Evolutionary conservation across 2,329 filamentous ascomycete species (phyloP).

Genomic region (Exophiala sp.): DNA sequence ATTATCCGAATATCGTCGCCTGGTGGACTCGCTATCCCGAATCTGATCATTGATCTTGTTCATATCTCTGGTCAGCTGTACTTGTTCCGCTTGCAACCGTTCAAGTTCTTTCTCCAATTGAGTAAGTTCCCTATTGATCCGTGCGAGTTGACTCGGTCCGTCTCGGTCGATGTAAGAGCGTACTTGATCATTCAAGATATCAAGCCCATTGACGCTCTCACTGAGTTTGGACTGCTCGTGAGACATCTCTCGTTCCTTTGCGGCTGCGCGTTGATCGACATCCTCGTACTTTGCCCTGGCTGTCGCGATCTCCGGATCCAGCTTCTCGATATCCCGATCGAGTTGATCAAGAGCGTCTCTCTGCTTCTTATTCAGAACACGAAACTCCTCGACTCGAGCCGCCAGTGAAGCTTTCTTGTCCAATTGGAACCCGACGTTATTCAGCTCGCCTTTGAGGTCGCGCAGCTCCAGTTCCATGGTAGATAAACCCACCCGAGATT

Average conservation of each 20-base stretch:
- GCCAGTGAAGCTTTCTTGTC: constrained; percentile 72
- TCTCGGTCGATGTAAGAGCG: constrained; percentile 70
- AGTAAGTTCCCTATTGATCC: constrained; percentile 64
- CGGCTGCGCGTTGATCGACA: constrained; percentile 62
- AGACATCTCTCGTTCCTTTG: constrained; percentile 65
- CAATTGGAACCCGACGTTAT: constrained; percentile 63
- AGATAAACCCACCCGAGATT: constrained; percentile 61
- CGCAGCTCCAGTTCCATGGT: constrained; percentile 70
- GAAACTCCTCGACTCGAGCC: constrained; percentile 66
- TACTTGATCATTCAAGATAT: constrained; percentile 69
- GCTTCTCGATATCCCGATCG: constrained; percentile 65
- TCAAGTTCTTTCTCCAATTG: constrained; percentile 60
- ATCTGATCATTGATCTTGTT: constrained; percentile 74
- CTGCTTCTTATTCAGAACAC: constrained; percentile 61
- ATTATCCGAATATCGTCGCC: constrained; percentile 84
- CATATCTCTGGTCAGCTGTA: constrained; percentile 60
- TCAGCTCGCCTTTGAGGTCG: constrained; percentile 67
- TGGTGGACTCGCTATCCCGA: constrained; percentile 72
- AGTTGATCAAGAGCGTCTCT: constrained; percentile 62
- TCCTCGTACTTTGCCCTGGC: constrained; percentile 73
- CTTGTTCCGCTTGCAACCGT: constrained; percentile 61
- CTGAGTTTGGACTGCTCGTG: constrained; percentile 65
- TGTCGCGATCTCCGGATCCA: constrained; percentile 69
- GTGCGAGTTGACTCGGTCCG: constrained; percentile 64
- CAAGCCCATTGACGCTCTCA: constrained; percentile 70